These are phyloP conservation scores for Mallotus nudiflorus DNA, from an alignment of 345 rosid genomes.

Conservation along the genomic window DNA sequence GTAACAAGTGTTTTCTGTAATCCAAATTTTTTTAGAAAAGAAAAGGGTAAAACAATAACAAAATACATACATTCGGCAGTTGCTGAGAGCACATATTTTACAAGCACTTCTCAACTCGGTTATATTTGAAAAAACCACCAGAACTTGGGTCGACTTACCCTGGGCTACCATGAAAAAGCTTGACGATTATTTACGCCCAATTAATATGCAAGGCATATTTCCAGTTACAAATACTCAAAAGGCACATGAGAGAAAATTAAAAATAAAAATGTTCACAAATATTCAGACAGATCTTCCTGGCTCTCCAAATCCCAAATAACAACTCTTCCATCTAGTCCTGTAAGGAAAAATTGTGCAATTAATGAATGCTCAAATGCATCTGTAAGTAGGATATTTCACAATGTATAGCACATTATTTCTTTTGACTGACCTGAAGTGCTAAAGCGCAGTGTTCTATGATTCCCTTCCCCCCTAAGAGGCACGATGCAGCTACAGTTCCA, in stretches of 20 bases:
- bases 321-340: conserved; percentile 91
- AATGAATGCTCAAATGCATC: neutral
- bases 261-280: conserved; percentile 26
- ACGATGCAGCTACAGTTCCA: conserved; percentile 59
- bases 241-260: neutral
- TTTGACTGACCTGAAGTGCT: conserved; percentile 82
- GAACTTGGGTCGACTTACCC: neutral
- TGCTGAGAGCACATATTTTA: no score
- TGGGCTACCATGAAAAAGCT: neutral
- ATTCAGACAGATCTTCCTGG: conserved; percentile 54
- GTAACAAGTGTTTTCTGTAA: no score
- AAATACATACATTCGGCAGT: no score
- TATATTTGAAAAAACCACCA: neutral
- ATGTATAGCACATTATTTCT: neutral
- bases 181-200: neutral
- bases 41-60: no score
- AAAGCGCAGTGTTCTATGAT: conserved; percentile 59
- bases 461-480: conserved; percentile 50
- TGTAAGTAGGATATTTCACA: neutral
- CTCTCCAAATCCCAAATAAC: conserved; percentile 82
- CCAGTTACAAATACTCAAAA: neutral
- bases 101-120: neutral
- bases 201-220: neutral
- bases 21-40: no score
- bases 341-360: neutral